Conservation (phyloP, 2,329 filamentous ascomycete genomes). For the Calonectria pseudoreteaudii region DNA sequence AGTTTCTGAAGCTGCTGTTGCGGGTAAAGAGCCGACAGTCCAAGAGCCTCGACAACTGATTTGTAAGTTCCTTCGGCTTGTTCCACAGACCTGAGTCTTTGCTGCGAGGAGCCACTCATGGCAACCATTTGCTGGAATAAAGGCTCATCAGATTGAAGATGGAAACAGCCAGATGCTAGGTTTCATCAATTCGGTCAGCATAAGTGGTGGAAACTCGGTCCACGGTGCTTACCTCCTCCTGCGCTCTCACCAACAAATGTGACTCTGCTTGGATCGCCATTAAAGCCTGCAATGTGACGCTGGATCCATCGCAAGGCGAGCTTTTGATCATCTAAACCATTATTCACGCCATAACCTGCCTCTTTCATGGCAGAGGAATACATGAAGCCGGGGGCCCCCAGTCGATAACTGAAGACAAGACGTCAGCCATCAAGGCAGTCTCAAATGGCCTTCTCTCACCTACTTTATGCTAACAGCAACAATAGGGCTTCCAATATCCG, state of each 20-base stretch:
- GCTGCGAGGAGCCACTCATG: background rate
- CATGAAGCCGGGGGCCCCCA: background rate
- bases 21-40: background rate
- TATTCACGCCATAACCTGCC: background rate
- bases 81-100: background rate
- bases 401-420: background rate
- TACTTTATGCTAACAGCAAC: background rate
- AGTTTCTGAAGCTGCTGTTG: background rate
- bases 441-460: background rate
- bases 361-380: background rate
- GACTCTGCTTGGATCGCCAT: background rate
- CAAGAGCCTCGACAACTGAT: background rate
- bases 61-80: background rate
- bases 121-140: background rate
- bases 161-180: background rate
- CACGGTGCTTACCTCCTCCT: background rate
- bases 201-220: no score
- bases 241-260: background rate
- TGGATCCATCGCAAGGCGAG: background rate
- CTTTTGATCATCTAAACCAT: background rate
- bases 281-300: background rate
- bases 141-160: background rate
- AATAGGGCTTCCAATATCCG: background rate
- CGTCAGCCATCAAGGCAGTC: background rate
- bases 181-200: no score